phyloP scores from a whole-genome alignment of 192 early-diverging fungal genomes.

The Phycomyces nitens region DNA sequence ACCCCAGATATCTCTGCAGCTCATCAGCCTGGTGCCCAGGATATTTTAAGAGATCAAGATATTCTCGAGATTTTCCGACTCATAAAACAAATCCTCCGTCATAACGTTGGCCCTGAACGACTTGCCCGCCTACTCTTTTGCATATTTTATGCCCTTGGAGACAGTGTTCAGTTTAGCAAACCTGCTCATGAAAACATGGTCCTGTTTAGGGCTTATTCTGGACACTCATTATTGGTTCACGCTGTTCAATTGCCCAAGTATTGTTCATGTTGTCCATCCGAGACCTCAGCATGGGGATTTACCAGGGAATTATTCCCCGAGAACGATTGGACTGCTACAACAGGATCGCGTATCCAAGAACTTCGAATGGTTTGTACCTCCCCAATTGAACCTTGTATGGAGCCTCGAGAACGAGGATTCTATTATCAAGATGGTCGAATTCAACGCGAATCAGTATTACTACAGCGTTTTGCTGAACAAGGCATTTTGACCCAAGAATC shows the following conservation, averaged over 20 bases:
- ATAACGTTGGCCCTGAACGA: constrained; percentile 25
- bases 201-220: constrained; percentile 15
- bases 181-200: constrained; percentile 18
- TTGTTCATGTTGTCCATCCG: constrained; percentile 3
- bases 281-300: neutral
- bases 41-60: constrained; percentile 35
- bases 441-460: constrained; percentile 16
- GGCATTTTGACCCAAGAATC: constrained; percentile 25
- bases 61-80: constrained; percentile 31
- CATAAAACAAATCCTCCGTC: constrained; percentile 27
- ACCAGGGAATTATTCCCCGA: too few relatives aligned
- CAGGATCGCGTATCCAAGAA: too few relatives aligned
- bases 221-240: neutral
- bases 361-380: neutral
- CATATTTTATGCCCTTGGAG: constrained; percentile 29
- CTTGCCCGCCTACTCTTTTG: constrained; percentile 30
- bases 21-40: constrained; percentile 25
- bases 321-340: too few relatives aligned
- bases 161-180: constrained; percentile 21
- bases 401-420: constrained; percentile 26
- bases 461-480: constrained; percentile 33
- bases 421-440: constrained; percentile 32
- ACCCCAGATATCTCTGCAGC: too few relatives aligned
- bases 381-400: constrained; percentile 12
- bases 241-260: constrained; percentile 5